Percentiles rank a stretch among this genome's conserved stretches.
Evolutionary conservation across 345 rosid species (phyloP).

Genomic region (Nephelium lappaceum): DNA sequence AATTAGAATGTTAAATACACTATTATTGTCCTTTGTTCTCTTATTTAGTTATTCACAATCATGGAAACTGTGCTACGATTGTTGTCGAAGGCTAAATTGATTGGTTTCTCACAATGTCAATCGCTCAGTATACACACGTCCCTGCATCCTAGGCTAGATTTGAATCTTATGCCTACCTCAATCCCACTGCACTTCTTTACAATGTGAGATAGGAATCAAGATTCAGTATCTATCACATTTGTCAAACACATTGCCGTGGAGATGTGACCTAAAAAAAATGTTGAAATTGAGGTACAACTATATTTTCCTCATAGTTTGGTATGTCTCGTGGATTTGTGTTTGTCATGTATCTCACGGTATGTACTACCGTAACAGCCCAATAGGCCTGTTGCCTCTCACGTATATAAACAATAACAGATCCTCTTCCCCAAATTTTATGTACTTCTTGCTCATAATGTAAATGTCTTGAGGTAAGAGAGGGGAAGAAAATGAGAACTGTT

Average conservation of each 20-base stretch:
- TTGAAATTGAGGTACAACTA: not conserved
- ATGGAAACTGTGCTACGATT: not conserved
- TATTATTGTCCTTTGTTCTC: not conserved
- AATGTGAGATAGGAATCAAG: not conserved
- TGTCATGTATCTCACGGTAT: not conserved
- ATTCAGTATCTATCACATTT: not conserved
- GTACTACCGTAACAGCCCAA: not conserved
- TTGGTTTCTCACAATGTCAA: not conserved
- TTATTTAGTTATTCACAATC: not conserved
- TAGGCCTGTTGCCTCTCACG: not conserved
- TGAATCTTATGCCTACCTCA: not conserved
- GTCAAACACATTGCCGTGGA: not conserved
- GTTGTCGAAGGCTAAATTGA: not conserved
- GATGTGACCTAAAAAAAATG: not conserved
- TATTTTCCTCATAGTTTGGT: not conserved
- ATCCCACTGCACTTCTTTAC: not conserved
- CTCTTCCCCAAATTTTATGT: not conserved
- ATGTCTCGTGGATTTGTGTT: not conserved
- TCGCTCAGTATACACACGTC: not conserved
- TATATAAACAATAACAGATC: not conserved
- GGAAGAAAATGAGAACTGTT: not conserved
- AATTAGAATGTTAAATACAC: not conserved
- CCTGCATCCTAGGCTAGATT: not conserved
- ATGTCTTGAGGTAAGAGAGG: not conserved
- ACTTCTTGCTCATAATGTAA: not conserved